A percentile compares a stretch with the other conserved stretches of the same genome.
These are phyloP conservation scores for Favolaschia claudopus DNA, from an alignment of 768 basidiomycete species.

Conservation along the genomic window DNA sequence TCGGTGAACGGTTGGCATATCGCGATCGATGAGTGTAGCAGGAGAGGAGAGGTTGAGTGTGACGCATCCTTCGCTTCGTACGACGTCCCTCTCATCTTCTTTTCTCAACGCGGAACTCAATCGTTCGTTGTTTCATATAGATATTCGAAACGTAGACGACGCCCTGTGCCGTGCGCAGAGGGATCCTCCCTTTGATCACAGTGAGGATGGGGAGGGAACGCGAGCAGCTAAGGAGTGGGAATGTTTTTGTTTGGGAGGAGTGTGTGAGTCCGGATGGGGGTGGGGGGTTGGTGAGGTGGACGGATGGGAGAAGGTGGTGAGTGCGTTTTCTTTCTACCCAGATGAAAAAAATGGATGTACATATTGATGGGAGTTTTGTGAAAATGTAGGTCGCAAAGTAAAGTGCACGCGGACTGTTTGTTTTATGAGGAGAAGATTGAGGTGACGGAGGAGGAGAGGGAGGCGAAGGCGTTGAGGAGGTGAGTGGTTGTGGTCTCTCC, in stretches of 20 bases:
- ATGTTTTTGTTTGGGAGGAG: conserved; percentile 70
- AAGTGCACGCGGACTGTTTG: conserved; percentile 66
- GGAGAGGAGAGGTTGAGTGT: no score
- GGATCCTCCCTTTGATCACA: conserved; percentile 57
- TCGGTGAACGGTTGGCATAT: no score
- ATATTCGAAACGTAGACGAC: conserved; percentile 61
- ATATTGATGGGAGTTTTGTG: conserved; percentile 8
- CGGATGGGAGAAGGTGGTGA: conserved; percentile 65
- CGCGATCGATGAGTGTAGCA: no score
- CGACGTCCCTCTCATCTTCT: not conserved
- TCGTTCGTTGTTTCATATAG: no score
- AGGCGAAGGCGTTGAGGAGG: conserved; percentile 55
- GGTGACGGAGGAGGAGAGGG: conserved; percentile 61
- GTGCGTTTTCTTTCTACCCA: conserved; percentile 2
- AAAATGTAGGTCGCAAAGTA: conserved; percentile 60
- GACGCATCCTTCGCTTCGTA: conserved; percentile 17
- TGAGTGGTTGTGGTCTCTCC: not conserved
- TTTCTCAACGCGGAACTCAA: no score
- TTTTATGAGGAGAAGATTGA: conserved; percentile 69
- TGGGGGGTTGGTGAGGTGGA: conserved; percentile 60
- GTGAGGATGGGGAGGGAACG: conserved; percentile 57
- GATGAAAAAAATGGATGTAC: no score
- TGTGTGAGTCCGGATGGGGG: conserved; percentile 62
- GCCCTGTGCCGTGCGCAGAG: conserved; percentile 61
- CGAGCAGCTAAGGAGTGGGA: conserved; percentile 56